These are phyloP conservation scores for Orbilia ellipsospora DNA, from an alignment of 2,329 filamentous ascomycete genomes.

Conservation along the genomic window DNA sequence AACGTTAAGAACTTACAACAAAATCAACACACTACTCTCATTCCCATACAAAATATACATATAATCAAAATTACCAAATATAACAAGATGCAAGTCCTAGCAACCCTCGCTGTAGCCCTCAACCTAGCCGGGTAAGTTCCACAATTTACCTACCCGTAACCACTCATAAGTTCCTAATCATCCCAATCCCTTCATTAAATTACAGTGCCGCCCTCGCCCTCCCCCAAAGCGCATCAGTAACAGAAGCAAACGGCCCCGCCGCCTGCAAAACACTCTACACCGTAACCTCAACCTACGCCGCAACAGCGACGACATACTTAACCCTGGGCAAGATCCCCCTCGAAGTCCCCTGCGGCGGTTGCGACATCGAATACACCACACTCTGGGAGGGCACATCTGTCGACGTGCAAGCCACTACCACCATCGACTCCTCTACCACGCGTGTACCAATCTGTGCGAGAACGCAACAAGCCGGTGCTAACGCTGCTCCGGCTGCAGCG, in stretches of 20 bases:
- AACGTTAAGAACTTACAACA: too few species aligned
- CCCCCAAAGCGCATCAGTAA: not conserved
- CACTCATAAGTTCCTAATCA: not conserved
- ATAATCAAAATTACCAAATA: not conserved
- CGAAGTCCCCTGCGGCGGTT: conserved; percentile 34
- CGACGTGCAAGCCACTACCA: conserved; percentile 17
- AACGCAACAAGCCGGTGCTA: not conserved
- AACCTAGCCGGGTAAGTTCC: conserved; percentile 27
- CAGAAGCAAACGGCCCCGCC: not conserved
- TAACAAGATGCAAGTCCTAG: conserved; percentile 36
- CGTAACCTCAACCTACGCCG: conserved; percentile 25
- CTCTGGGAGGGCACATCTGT: conserved; percentile 18
- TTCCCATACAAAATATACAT: not conserved
- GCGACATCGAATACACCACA: conserved; percentile 14
- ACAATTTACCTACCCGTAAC: not conserved
- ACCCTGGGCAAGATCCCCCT: conserved; percentile 12
- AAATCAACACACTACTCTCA: not conserved
- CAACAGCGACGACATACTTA: conserved; percentile 23
- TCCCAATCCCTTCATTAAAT: too few species aligned
- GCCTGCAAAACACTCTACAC: conserved; percentile 32
- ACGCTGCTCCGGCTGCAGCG: not conserved
- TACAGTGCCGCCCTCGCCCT: conserved; percentile 25
- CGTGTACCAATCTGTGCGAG: conserved; percentile 20
- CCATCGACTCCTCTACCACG: not conserved
- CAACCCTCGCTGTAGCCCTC: conserved; percentile 27